Evolutionary conservation across 352 stramenopile genomes (phyloP), one percentile per base, ranked within the genome.

Genomic region (Globisporangium yorkense): DNA sequence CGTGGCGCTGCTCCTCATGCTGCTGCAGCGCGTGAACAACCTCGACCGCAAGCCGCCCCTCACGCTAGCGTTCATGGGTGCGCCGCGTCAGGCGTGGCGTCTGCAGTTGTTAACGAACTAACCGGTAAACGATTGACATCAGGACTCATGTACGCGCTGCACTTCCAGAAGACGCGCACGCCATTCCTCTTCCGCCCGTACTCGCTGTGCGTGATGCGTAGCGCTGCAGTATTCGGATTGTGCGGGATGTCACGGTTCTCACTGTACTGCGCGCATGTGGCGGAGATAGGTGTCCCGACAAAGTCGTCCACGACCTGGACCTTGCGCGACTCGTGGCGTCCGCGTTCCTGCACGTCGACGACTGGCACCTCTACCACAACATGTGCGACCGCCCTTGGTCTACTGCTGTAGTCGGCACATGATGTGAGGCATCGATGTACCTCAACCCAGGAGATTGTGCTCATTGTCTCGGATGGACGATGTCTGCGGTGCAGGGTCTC

Each of bases 291-390:
- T 96, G 87, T 62, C 83, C 84, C 2, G 73, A 81, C 33, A 67
- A 73, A 60, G 68, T 90, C 20, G 49, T 88, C 37, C 56, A 60
- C 13, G 61, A 67, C 10, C 61, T 51, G 6, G 67, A 89, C 10
- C 45, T 78, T 39, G 59, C 62, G 24, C 63, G 84, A 27, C 53
- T 97, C 7, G 47, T 96, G 18, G 47, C 73, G 4, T 90, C 88
- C 4, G 84, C 72, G 15, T 86, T 97, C 41, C 65, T 97, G 2
- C 89, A 97, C 65, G 67, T 66, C 2, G 77, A 96, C 40, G 87
- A 97, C 33, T 71, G 89, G 53, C 74, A 97, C 63, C 60, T 97
- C 13, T 97, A 95, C 64, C 82, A 96, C 67, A 97, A 96, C 77
- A 95, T 96, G 89, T 89, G 66, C 37, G 60, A 31, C 1, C 2